These are phyloP conservation scores for Prunus armeniaca DNA, from an alignment of 306 rosid genomes.

Conservation along the genomic window DNA sequence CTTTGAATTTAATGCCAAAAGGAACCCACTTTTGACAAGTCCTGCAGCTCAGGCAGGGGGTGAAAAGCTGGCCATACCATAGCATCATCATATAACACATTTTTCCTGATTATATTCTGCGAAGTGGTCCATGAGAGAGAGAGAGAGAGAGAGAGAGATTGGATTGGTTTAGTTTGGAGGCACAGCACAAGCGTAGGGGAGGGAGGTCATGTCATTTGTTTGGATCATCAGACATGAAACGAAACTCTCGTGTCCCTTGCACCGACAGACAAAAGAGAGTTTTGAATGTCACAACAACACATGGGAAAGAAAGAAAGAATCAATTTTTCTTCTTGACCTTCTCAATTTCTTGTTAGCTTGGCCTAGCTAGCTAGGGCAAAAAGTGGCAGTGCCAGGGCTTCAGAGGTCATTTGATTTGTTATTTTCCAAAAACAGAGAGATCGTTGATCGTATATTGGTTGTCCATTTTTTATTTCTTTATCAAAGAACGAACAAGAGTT, in stretches of 20 bases:
- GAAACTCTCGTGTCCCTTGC: slow-evolving; percentile 18
- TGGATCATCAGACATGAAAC: slow-evolving; percentile 9
- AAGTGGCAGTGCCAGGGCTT: too few species aligned
- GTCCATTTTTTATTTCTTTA: too few species aligned
- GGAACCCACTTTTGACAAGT: slow-evolving; percentile 3
- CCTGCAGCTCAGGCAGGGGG: not conserved
- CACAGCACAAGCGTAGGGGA: not conserved
- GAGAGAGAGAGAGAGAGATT: not conserved
- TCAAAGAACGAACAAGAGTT: too few species aligned
- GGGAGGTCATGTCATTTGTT: not conserved
- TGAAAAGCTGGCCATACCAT: not conserved
- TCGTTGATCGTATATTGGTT: too few species aligned
- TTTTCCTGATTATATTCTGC: not conserved
- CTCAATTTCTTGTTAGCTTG: not conserved
- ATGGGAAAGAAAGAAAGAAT: not conserved
- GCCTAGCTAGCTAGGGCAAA: not conserved
- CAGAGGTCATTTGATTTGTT: too few species aligned
- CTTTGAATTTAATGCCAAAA: not conserved
- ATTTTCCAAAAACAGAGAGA: too few species aligned
- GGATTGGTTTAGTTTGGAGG: not conserved
- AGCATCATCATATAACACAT: not conserved
- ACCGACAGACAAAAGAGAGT: not conserved
- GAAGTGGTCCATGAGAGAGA: slow-evolving; percentile 1
- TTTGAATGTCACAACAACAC: slow-evolving; percentile 30
- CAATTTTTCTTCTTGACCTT: not conserved